Conservation (phyloP, 225 moss, liverwort and hornwort species). For the Marchantia polymorpha region DNA sequence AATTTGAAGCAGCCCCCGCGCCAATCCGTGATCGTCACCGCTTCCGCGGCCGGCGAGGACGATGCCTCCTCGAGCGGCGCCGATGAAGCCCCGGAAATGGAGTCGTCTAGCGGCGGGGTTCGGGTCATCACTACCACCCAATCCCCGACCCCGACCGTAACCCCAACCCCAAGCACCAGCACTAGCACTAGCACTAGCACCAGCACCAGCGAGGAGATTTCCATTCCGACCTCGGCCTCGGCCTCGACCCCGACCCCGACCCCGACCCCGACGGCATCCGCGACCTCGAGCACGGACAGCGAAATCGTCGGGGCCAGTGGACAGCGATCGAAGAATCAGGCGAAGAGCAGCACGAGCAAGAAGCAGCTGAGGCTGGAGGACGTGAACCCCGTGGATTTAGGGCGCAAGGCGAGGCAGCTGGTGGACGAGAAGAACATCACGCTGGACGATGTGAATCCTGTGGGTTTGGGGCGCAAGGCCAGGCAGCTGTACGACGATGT, state of each 20-base stretch:
- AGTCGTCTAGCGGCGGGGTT: background rate
- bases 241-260: too few relatives aligned
- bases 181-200: background rate
- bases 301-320: background rate
- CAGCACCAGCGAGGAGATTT: background rate
- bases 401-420: conserved; percentile 57
- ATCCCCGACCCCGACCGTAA: background rate
- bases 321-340: conserved; percentile 13
- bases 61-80: conserved; percentile 11
- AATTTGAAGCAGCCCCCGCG: conserved; percentile 5
- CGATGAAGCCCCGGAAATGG: conserved; percentile 6
- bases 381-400: conserved; percentile 64
- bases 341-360: background rate
- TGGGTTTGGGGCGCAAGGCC: conserved; percentile 71
- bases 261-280: too few relatives aligned
- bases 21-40: background rate
- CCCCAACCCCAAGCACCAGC: background rate
- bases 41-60: conserved; percentile 20
- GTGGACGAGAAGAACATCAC: conserved; percentile 53
- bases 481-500: conserved; percentile 78
- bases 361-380: conserved; percentile 39
- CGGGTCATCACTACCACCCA: background rate
- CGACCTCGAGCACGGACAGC: too few relatives aligned
- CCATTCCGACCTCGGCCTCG: background rate
- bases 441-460: conserved; percentile 86